Evolutionary conservation across 768 basidiomycete genomes (phyloP), one percentile per base, ranked within the genome.

Genomic region (Botryobasidium botryosum): DNA sequence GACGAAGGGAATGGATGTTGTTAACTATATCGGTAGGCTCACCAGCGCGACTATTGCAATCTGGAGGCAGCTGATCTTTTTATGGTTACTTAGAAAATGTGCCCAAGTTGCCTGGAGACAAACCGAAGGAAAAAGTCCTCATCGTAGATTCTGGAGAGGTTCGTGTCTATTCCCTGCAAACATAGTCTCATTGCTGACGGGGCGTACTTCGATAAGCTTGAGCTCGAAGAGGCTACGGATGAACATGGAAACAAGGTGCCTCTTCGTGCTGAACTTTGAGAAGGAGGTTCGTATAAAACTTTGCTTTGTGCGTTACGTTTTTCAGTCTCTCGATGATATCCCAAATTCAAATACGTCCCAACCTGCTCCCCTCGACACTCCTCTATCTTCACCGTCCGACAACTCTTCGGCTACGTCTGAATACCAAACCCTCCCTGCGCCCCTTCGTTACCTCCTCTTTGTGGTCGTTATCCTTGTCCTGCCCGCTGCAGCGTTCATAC

Each of bases 141-240:
- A 92, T 99, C 56, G 75, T 60, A 28, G 78, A 83, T 55, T 78
- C 75, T 46, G 92, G 92, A 64, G 91, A 96, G 75, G 87, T 91
- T n/a, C 15, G 43, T 24, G 15, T 40, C 18, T 26, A n/a, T 12
- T 23, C 13, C 13, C 24, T n/a, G 26, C 46, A 29, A 27, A 29
- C 41, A 26, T 6, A 23, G 15, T 15, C 4, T 23, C 21, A 33
- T 6, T 13, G 6, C 44, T 39, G 26, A n/a, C 4, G 13, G 8
- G 28, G 25, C 8, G 23, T 8, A 29, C 24, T 33, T 40, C 12
- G 51, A 77, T 25, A 75, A 79, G 46, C 44, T 65, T 28, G 67
- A 60, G 37, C 60, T 68, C 40, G 79, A 80, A 50, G 63, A 62
- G 45, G 70, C 57, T 45, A 43, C 56, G 29, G 65, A 65, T 52